Conservation (phyloP, 352 stramenopile genomes). For the Saprolegnia parasitica region DNA sequence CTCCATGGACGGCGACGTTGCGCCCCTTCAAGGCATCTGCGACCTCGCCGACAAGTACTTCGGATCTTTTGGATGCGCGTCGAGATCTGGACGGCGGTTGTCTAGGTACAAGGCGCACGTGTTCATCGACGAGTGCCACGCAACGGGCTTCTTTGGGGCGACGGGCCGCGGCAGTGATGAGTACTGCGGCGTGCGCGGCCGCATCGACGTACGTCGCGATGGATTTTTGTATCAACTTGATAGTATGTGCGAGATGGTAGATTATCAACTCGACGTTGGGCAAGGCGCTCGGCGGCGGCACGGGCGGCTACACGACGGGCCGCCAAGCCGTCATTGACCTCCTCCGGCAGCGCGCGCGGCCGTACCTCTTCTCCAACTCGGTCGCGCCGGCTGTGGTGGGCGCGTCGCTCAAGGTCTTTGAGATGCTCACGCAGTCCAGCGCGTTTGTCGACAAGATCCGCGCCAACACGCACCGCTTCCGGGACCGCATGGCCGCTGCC, state of each 20-base stretch:
- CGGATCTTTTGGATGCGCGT: no score
- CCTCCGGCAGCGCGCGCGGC: constrained; percentile 83
- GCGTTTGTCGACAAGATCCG: constrained; percentile 86
- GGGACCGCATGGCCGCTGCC: constrained; percentile 84
- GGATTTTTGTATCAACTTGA: constrained; percentile 19
- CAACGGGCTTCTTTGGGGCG: constrained; percentile 89
- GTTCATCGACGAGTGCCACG: constrained; percentile 93
- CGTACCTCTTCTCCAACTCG: constrained; percentile 94
- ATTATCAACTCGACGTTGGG: constrained; percentile 94
- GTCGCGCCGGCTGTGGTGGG: constrained; percentile 90
- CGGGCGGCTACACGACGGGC: constrained; percentile 89
- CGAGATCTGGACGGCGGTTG: no score
- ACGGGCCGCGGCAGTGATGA: constrained; percentile 90
- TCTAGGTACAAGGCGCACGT: constrained; percentile 89
- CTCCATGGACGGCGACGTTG: constrained; percentile 93
- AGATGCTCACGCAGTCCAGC: constrained; percentile 85
- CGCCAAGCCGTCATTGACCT: constrained; percentile 89
- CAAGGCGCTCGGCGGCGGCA: constrained; percentile 91
- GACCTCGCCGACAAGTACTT: constrained; percentile 77
- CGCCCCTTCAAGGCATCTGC: constrained; percentile 85
- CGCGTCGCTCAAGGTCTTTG: constrained; percentile 90
- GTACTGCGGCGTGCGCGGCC: constrained; percentile 84
- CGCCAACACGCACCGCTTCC: constrained; percentile 88
- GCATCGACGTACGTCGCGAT: constrained; percentile 53
- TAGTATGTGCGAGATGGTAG: no score